These are phyloP conservation scores for Chalciporus sp. DNA, from an alignment of 1,284 basidiomycete genomes.

Conservation along the genomic window DNA sequence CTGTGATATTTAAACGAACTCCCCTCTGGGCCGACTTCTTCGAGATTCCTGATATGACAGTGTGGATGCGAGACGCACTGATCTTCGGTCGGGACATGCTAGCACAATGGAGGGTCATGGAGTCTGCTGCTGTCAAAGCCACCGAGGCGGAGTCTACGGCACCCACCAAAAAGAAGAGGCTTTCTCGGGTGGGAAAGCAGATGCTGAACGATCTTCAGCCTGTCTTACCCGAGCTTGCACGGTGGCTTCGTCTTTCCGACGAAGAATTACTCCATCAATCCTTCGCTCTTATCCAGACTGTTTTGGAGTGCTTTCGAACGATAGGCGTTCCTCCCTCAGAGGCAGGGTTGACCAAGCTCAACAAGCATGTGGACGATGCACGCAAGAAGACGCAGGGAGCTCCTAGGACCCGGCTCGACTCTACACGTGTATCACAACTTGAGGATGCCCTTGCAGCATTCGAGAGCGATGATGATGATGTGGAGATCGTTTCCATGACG, in stretches of 20 bases:
- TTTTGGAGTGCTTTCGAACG: constrained; percentile 71
- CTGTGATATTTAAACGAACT: constrained; percentile 83
- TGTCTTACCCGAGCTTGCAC: constrained; percentile 75
- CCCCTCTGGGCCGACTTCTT: constrained; percentile 81
- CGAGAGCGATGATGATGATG: constrained; percentile 53
- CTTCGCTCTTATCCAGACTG: constrained; percentile 76
- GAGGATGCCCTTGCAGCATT: constrained; percentile 61
- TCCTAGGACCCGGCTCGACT: constrained; percentile 58
- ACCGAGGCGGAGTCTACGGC: constrained; percentile 27
- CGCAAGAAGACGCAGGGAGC: constrained; percentile 47
- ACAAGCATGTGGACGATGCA: constrained; percentile 59
- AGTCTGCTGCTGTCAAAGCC: constrained; percentile 57
- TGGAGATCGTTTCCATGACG: constrained; percentile 39
- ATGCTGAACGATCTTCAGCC: constrained; percentile 81
- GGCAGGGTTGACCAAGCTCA: constrained; percentile 55
- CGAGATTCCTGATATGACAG: constrained; percentile 81
- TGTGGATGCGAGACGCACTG: constrained; percentile 96
- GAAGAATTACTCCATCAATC: constrained; percentile 87
- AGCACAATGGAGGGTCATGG: constrained; percentile 77
- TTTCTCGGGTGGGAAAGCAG: constrained; percentile 59
- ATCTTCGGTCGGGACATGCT: constrained; percentile 88
- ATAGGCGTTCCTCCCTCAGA: constrained; percentile 53
- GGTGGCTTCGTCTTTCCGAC: constrained; percentile 91
- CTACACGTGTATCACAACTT: constrained; percentile 56
- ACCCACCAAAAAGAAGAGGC: constrained; percentile 35